Base-by-base conservation (phyloP, 2,329 filamentous ascomycete genomes). In the Pseudogymnoascus verrucosus region DNA sequence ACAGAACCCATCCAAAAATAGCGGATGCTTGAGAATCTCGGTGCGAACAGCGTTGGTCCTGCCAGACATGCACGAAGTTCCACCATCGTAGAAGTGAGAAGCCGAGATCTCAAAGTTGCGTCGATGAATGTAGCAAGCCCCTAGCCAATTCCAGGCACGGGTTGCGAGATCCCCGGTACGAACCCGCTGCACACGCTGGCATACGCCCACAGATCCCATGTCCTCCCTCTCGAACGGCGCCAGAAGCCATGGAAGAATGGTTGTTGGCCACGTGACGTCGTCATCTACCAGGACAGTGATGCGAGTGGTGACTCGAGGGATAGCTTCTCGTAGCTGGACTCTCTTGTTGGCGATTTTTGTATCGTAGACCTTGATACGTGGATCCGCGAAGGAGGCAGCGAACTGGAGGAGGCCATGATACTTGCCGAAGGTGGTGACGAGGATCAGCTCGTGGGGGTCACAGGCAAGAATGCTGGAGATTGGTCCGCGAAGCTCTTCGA, bases 71-170 rank as follows among this genome's bases (percentile, higher is more conserved):
- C 93, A 98, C 10, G 93, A 96, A n/a, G 96, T 89, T 42, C 93
- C 93, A 65, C 93, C 93, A 74, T 98, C 93, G 61, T 97, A 89
- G 77, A 93, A 90, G 75, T 96, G 93, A 63, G 93, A 97, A 34
- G 93, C 93, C 59, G 93, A 96, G 73, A 96, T 96, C 76, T 98
- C 93, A 74, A 97, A 98, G 77, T 97, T 98, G 66, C 93, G 88
- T 64, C 93, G 86, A 76, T 96, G 90, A 67, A 98, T 89, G 76
- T 98, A 98, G 61, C 93, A 87, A 21, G 92, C 90, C 5, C 93
- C 93, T 19, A 98, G 83, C 82, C 93, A 97, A 73, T 93, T 93
- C 86, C 88, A 97, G 67, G 90, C 79, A 61, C 84, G 83, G 44
- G 84, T 84, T 26, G 79, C 79, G 72, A 85, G 42, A 84, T 84